Conservation (phyloP, 345 rosid species). For the Erodium maritimum region DNA sequence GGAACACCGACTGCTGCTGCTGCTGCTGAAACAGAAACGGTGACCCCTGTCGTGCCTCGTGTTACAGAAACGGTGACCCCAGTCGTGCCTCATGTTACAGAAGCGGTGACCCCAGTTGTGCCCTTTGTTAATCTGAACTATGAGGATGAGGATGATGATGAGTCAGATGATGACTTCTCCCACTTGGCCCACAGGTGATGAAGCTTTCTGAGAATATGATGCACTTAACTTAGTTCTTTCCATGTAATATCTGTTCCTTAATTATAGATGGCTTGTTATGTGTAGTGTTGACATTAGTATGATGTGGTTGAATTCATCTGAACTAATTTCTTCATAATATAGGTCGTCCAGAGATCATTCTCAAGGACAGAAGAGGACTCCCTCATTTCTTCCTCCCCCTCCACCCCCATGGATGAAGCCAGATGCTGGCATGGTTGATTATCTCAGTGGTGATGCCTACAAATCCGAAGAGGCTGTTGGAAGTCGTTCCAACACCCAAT, state of each 20-base stretch:
- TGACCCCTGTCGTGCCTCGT: no score
- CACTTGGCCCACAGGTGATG: conserved; percentile 74
- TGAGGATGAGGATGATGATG: conserved; percentile 66
- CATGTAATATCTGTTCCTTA: no score
- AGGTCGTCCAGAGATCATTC: conserved; percentile 59
- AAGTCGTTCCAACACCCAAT: conserved; percentile 30
- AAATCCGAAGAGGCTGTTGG: conserved; percentile 32
- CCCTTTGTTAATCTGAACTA: conserved; percentile 51
- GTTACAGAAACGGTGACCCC: background rate
- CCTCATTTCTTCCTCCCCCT: conserved; percentile 51
- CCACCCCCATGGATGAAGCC: conserved; percentile 75
- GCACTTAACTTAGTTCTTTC: no score
- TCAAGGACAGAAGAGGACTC: conserved; percentile 22
- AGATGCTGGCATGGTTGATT: conserved; percentile 45
- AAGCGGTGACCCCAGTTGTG: conserved; percentile 20
- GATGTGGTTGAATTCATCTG: no score
- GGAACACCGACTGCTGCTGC: conserved; percentile 32
- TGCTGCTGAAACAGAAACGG: conserved; percentile 15
- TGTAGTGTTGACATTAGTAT: no score
- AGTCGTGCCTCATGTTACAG: conserved; percentile 1
- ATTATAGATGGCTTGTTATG: no score
- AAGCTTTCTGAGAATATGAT: background rate
- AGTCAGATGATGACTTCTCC: conserved; percentile 75
- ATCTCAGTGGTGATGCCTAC: conserved; percentile 84
- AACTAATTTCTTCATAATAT: conserved; percentile 6